A percentile compares a stretch with the other conserved stretches of the same genome.
These are phyloP conservation scores for Fomitopsis pulvina DNA, from an alignment of 768 basidiomycete genomes.

Conservation along the genomic window DNA sequence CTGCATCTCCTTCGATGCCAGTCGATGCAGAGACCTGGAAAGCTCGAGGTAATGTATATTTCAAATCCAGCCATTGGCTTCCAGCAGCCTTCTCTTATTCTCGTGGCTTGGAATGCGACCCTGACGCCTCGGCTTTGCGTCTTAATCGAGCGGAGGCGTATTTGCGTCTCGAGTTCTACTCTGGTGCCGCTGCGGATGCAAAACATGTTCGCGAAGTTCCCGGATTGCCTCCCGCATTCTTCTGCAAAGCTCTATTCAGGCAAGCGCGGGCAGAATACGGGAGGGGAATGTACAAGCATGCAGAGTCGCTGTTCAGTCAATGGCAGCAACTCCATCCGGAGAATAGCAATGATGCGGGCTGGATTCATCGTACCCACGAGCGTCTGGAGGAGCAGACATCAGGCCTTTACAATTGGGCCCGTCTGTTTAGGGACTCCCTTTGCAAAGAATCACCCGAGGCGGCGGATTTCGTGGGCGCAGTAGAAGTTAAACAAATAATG, in stretches of 20 bases:
- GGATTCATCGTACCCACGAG: constrained; percentile 13
- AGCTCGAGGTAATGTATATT: constrained; percentile 18
- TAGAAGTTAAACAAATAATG: constrained; percentile 11
- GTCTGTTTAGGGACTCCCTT: constrained; percentile 12
- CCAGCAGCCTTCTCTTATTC: constrained; percentile 23
- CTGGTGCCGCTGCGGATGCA: constrained; percentile 22
- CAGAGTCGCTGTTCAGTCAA: constrained; percentile 9
- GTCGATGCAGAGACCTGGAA: constrained; percentile 16
- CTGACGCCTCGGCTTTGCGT: constrained; percentile 11
- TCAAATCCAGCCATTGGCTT: constrained; percentile 16
- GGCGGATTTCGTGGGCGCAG: constrained; percentile 19
- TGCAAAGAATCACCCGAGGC: constrained; percentile 7
- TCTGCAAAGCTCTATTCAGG: constrained; percentile 21
- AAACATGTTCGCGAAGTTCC: not conserved
- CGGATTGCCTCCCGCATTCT: constrained; percentile 8
- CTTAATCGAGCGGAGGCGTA: constrained; percentile 25
- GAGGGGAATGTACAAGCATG: constrained; percentile 10
- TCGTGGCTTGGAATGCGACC: constrained; percentile 14
- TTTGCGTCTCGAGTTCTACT: constrained; percentile 17
- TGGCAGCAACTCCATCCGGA: not conserved
- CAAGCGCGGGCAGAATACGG: constrained; percentile 21
- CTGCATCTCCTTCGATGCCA: not conserved
- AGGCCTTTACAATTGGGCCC: constrained; percentile 21
- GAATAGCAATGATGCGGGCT: constrained; percentile 5
- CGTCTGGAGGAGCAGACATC: constrained; percentile 17